Evolutionary conservation across 2,329 filamentous ascomycete species (phyloP), one percentile per base, ranked within the genome.

Genomic region (Penicillium fuscoglaucum): DNA sequence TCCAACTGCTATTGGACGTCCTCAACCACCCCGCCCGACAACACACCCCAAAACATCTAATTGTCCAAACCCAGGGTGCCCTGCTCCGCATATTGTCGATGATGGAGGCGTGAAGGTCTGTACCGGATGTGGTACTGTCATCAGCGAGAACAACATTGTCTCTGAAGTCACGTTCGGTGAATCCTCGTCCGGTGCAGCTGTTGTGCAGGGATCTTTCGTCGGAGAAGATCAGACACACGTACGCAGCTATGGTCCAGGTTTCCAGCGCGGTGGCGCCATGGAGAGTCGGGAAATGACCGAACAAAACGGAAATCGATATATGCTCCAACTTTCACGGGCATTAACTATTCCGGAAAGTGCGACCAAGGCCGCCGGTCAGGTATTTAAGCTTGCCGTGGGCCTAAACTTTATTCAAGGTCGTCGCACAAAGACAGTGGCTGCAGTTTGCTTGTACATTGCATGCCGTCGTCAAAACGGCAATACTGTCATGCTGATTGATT

Each of bases 101-200:
- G 76, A 79, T 66, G 78, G 79, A 57, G 76, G 77, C 17, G 72
- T 79, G 60, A 78, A 79, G 62, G 81, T 90, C 65, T 98, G 95
- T 77, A 85, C 87, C 61, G 89, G 86, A 47, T 98, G 95, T 75
- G 93, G 92, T 82, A 88, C 86, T 60, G 86, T 96, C 65, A 85
- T 93, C 56, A 88, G 90, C 66, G 90, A 96, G 71, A 88, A 87
- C 72, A 92, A 96, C 70, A 96, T 98, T 62, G 93, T 97, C 58
- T 86, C 91, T 49, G 95, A 99, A 74, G 86, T 98, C 61, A 88
- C 88, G 24, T 99, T 98, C 70, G 92, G 92, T 64, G 93, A 99
- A 79, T 89, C 87, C 29, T 86, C 90, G 0, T 87, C 86, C 35
- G 95, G 95, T 68, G 91, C 90, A 49, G 93, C 93, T 52, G 85